phyloP scores from a whole-genome alignment of 208 protist genomes.

The Crithidia acanthocephali region DNA sequence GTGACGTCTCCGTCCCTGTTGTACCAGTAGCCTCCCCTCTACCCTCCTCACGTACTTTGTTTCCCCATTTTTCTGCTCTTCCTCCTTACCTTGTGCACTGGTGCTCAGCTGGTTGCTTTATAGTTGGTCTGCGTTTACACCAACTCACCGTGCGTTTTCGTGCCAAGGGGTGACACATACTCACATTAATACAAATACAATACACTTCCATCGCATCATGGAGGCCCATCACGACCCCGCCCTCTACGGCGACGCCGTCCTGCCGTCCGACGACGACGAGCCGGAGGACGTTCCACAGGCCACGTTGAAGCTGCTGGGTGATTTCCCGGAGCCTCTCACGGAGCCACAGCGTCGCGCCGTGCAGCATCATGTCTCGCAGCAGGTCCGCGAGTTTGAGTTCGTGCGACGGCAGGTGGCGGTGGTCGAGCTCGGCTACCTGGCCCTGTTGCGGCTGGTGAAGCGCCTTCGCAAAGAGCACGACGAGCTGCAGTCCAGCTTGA shows the following conservation, averaged over 20 bases:
- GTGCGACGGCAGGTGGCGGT: conserved; percentile 43
- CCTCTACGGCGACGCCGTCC: conserved; percentile 17
- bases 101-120: no score
- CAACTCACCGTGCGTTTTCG: no score
- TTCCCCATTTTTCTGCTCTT: no score
- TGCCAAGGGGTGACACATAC: no score
- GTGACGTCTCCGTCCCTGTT: no score
- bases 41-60: no score
- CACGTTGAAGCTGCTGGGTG: conserved; percentile 40
- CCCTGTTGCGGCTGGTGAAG: conserved; percentile 48
- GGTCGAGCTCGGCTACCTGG: conserved; percentile 50
- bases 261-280: conserved; percentile 19
- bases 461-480: conserved; percentile 47
- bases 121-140: no score
- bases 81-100: no score
- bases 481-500: conserved; percentile 33
- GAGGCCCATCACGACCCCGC: conserved; percentile 9
- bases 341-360: conserved; percentile 47
- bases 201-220: background rate
- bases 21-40: no score
- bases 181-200: background rate
- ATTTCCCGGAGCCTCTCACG: conserved; percentile 79
- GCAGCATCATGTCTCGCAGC: conserved; percentile 40
- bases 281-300: conserved; percentile 24
- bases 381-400: conserved; percentile 45